Base-by-base conservation (phyloP, 495 filamentous ascomycete genomes). In the Xylaria acuta region DNA sequence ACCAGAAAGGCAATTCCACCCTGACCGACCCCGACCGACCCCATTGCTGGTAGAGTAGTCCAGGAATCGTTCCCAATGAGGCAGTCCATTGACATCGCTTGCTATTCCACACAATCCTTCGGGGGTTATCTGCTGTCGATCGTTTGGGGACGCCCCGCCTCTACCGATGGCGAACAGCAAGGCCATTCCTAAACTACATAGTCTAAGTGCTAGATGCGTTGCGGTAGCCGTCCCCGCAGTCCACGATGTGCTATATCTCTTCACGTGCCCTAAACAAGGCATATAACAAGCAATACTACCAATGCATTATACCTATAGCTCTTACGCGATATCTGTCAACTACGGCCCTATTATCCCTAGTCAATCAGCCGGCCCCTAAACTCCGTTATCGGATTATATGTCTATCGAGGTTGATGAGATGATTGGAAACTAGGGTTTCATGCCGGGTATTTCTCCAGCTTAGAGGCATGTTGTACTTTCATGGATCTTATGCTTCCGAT, bases 61-160 rank as follows among this genome's bases (percentile, higher is more conserved):
- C 30, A 65, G 38, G 9, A 47, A 49, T 41, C 32, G 34, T 43
- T 56, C 65, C 49, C 8, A 56, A 67, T 67, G n/a, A 56, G 65
- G 65, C 65, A 67, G 47, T 8, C 49, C 65, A 41, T 25, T 32
- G 18, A 66, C 30, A 18, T 51, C 22, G 45, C 45, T 38, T 38
- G 64, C 43, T 30, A 51, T 51, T 53, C 45, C 34, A 36, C 22
- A 34, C 12, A 67, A 67, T 67, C 65, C 65, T 67, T 49, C 65
- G 34, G 65, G 49, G 65, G 16, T 20, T 64, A 56, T 56, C 36
- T 56, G 9, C n/a, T 38, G 65, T 41, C 34, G 47, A 56, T 67
- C 49, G 34, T 43, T 56, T 53, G 40, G 18, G 30, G 47, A 18
- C 34, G 22, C 34, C 49, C 49, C 47, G 9, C 16, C 45, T 66